Evolutionary conservation across 2,329 filamentous ascomycete species (phyloP).

Genomic region (Westerdykella sp.): DNA sequence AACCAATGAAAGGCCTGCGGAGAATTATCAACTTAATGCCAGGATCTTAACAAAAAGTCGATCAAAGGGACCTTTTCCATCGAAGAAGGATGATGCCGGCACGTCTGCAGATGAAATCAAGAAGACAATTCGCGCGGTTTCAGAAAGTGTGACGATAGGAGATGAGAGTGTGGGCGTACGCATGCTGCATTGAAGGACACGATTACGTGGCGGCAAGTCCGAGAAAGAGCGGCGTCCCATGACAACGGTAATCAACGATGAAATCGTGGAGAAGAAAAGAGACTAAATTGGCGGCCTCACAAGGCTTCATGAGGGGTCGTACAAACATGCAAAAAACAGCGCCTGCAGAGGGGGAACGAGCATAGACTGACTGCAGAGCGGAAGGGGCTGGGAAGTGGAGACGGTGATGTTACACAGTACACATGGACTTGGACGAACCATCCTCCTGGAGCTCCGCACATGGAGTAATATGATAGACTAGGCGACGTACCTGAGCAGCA

Average conservation of each 20-base stretch:
- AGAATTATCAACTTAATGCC: background rate
- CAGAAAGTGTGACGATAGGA: too few species aligned
- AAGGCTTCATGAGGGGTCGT: too few species aligned
- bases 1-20: slow-evolving; percentile 52
- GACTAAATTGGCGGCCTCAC: too few species aligned
- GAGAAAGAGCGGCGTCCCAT: background rate
- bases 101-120: too few species aligned
- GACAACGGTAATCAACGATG: background rate
- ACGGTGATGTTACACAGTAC: background rate
- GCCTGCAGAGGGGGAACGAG: too few species aligned
- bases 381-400: background rate
- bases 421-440: background rate
- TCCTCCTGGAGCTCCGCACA: background rate
- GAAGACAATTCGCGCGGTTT: too few species aligned
- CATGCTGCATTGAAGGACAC: background rate
- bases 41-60: too few species aligned
- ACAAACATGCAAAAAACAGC: too few species aligned
- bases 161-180: background rate
- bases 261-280: too few species aligned
- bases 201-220: background rate
- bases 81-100: too few species aligned
- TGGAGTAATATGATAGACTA: background rate
- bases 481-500: slow-evolving; percentile 59
- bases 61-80: too few species aligned
- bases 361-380: background rate